Evolutionary conservation across 495 filamentous ascomycete species (phyloP), one percentile per base, ranked within the genome.

Genomic region (Penicillium desertorum): DNA sequence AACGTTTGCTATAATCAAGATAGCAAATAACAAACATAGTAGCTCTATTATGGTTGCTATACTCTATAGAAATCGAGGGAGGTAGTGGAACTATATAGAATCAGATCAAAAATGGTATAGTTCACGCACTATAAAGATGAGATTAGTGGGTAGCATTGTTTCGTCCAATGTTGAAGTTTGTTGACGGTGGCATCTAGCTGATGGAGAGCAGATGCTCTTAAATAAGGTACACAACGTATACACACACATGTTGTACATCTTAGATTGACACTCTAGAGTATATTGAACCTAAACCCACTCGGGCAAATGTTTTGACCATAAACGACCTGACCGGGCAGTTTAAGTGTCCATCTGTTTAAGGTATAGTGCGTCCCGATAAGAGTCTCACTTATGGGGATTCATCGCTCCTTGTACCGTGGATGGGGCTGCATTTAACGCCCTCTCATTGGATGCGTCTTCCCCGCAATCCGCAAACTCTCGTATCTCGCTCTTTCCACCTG

Each of bases 241-340:
- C 51, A 25, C 42, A 51, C 37, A 10, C 37, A 58, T n/a, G 25
- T 30, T 6, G 25, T 25, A 48, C 20, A 20, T 41, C 14, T 14
- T 34, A 29, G 25, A 19, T 29, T 14, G 30, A 17, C 27, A 37
- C 34, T 16, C 17, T 32, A 7, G 16, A 12, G 16, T 19, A 7
- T 11, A 6, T 10, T 11, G 3, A 22, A 0, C 34, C 34, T 51
- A 56, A 30, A 19, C 27, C 58, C 0, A 25, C 46, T 43, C 22
- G 8, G 52, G 58, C 25, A 60, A 60, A 32, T 45, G 23, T 60
- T 60, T 37, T 29, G 58, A 11, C 58, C 58, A 60, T 3, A 45
- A 7, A 19, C 19, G 20, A 22, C 41, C n/a, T 2, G 17, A 43
- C 17, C 3, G 2, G 9, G 10, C 17, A 20, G 19, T 20, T 19